A percentile compares a stretch with the other conserved stretches of the same genome.
Evolutionary conservation across 192 early-diverging fungal species (phyloP).

Genomic region (Backusella tuberculispora): DNA sequence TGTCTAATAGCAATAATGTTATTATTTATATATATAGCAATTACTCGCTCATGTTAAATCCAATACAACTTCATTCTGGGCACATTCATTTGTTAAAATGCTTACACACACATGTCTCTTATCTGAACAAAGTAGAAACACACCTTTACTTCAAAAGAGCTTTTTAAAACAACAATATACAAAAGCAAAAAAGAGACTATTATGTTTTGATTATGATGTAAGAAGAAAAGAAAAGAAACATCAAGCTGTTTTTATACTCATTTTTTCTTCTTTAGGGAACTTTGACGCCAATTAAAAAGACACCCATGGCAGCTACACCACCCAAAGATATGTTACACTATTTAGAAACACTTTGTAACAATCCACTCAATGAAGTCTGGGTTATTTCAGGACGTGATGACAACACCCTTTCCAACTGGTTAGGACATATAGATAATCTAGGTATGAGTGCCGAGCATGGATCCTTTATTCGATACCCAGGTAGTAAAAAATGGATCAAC

Average conservation of each 20-base stretch:
- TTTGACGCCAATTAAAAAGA: constrained; percentile 87
- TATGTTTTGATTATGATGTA: constrained; percentile 97
- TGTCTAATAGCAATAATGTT: background rate
- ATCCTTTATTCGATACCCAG: constrained; percentile 86
- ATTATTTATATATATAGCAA: constrained; percentile 47
- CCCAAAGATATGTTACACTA: constrained; percentile 81
- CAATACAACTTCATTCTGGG: constrained; percentile 92
- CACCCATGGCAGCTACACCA: constrained; percentile 81
- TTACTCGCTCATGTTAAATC: constrained; percentile 81
- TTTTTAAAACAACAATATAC: constrained; percentile 53
- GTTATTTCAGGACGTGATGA: constrained; percentile 94
- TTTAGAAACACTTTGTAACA: constrained; percentile 64
- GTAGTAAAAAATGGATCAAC: constrained; percentile 74
- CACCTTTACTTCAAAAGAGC: constrained; percentile 44
- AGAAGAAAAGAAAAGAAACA: background rate
- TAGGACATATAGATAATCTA: constrained; percentile 77
- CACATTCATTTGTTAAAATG: constrained; percentile 77
- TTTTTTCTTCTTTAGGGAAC: constrained; percentile 68
- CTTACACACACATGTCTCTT: constrained; percentile 53
- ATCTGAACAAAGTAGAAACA: constrained; percentile 49
- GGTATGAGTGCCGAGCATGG: constrained; percentile 96
- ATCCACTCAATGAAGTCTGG: constrained; percentile 86
- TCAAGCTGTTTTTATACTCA: background rate
- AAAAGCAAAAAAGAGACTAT: constrained; percentile 68
- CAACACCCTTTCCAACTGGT: constrained; percentile 79